Base-by-base conservation (phyloP, 371 early-diverging fungal genomes). In the Sporodiniella umbellata region DNA sequence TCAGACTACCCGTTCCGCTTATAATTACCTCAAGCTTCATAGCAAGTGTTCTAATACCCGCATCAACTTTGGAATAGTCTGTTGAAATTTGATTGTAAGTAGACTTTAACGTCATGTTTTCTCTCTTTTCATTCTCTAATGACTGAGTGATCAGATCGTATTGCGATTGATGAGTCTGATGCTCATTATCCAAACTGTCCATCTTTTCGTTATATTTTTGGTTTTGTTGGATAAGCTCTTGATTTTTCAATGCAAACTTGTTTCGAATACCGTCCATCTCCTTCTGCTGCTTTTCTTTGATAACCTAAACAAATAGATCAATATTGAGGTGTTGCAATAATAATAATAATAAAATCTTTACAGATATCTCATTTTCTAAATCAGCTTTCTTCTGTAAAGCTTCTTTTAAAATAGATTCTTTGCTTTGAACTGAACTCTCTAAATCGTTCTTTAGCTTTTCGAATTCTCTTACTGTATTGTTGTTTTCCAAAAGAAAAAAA, bases 361-460 rank as follows among this genome's bases (percentile, higher is more conserved):
- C 67, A 39, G 74, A 53, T 10, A 82, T 40, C 12, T 62, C 62
- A 7, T 54, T 58, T 56, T 85, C 62, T 1, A 81, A 49, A 18
- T 81, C 78, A 8, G 56, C 46, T 39, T 86, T 63, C 44, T 81
- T 63, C 39, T 69, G 64, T 14, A 65, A 33, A 4, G 79, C 74
- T 26, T 77, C 68, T 26, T 62, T 45, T 42, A 84, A 78, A 48
- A 87, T 80, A 11, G 66, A 60, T 51, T 85, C 85, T 48, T 85
- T 85, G 24, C 54, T 61, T 2, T 67, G 66, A 7, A 88, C 75
- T 12, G 71, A 72, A 23, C 58, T 64, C 56, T 86, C 74, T n/a
- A 85, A 61, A 18, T 61, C 71, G 19, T 60, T 33, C 15, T 80
- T 69, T 37, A 78, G 67, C 4, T 68, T 38, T 25, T 79, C 68